A percentile compares a stretch with the other conserved stretches of the same genome.
phyloP scores from a whole-genome alignment of 1,139 yeast genomes.

The Tardiomyces depauwii region DNA sequence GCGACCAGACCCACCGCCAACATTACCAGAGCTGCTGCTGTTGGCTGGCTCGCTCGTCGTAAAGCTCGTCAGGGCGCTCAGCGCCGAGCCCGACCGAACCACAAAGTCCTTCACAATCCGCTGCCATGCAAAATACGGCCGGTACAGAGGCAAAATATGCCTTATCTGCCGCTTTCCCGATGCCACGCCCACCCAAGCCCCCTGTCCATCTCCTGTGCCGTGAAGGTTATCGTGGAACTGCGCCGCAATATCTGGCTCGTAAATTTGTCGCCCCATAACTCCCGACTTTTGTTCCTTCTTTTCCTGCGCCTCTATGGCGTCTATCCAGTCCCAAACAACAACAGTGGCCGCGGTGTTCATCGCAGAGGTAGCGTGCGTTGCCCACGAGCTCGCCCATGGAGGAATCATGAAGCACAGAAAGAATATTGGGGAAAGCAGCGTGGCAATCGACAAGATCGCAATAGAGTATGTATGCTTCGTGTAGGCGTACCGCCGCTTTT shows the following conservation, averaged over 20 bases:
- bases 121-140: neutral
- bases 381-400: constrained; percentile 61
- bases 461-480: constrained; percentile 40
- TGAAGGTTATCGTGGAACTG: neutral
- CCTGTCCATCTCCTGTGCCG: constrained; percentile 1
- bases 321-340: constrained; percentile 89
- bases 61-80: neutral
- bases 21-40: constrained; percentile 1
- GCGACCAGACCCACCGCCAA: too few relatives aligned
- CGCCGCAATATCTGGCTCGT: constrained; percentile 44
- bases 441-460: constrained; percentile 45
- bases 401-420: constrained; percentile 68
- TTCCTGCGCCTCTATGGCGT: constrained; percentile 51
- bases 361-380: constrained; percentile 66
- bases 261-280: constrained; percentile 66
- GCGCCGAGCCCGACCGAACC: neutral
- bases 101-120: neutral
- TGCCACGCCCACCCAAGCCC: constrained; percentile 2
- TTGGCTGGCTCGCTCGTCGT: constrained; percentile 4
- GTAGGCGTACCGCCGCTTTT: constrained; percentile 46
- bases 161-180: neutral
- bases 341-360: constrained; percentile 34
- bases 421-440: constrained; percentile 58
- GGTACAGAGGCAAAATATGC: neutral
- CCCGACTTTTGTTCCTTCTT: constrained; percentile 66